Conservation (phyloP, 2,329 filamentous ascomycete species). For the Juglanconis oblonga region DNA sequence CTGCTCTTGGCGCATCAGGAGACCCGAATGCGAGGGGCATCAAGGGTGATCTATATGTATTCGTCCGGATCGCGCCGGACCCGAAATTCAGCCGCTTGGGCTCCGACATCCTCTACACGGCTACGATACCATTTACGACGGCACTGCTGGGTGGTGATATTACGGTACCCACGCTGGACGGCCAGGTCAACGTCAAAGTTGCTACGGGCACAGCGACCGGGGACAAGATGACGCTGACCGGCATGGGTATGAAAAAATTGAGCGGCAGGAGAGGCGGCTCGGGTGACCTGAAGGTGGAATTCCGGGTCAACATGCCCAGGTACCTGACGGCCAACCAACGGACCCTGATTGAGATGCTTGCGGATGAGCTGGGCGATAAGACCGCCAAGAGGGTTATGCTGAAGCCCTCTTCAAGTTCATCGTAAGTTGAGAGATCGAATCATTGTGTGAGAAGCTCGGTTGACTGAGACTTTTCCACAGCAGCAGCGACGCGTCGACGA, state of each 20-base stretch:
- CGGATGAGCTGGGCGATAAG: constrained; percentile 93
- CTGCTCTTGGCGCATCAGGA: constrained; percentile 68
- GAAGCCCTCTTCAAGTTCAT: constrained; percentile 14
- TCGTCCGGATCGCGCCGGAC: constrained; percentile 85
- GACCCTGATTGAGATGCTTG: constrained; percentile 90
- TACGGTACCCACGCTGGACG: constrained; percentile 83
- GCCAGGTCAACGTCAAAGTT: constrained; percentile 85
- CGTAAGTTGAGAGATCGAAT: constrained; percentile 39
- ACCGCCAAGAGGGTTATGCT: constrained; percentile 84
- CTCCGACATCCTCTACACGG: constrained; percentile 89
- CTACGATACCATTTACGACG: constrained; percentile 86
- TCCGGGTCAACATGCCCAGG: constrained; percentile 93
- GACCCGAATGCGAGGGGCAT: constrained; percentile 62
- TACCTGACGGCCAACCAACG: constrained; percentile 88
- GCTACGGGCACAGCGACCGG: constrained; percentile 89
- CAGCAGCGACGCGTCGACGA: constrained; percentile 10
- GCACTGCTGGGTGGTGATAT: constrained; percentile 90
- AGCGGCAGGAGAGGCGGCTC: constrained; percentile 61
- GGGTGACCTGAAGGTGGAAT: constrained; percentile 90
- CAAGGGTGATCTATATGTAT: constrained; percentile 86
- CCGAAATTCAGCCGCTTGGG: constrained; percentile 84
- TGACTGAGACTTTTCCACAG: background rate
- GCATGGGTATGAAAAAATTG: constrained; percentile 92
- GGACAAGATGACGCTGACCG: constrained; percentile 82
- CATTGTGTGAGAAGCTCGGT: constrained; percentile 4